phyloP scores from a whole-genome alignment of 2,329 filamentous ascomycete genomes.

The Beauveria australis region DNA sequence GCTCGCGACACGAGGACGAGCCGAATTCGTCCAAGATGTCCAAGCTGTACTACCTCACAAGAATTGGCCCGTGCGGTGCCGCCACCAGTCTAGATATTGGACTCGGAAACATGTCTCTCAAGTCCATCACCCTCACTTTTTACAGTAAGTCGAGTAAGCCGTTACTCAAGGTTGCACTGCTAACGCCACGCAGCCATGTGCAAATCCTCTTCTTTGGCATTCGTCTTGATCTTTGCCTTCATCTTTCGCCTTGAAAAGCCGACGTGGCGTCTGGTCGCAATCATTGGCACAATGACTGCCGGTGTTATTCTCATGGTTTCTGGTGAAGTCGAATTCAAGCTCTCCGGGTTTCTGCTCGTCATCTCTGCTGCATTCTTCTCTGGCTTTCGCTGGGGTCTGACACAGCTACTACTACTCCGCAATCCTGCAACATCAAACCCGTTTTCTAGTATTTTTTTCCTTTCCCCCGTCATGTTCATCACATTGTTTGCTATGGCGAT shows the following conservation, averaged over 20 bases:
- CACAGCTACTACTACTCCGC: slow-evolving; percentile 86
- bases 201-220: slow-evolving; percentile 92
- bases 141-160: slow-evolving; percentile 56
- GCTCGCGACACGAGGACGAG: slow-evolving; percentile 45
- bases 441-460: slow-evolving; percentile 93
- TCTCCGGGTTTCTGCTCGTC: slow-evolving; percentile 81
- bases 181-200: slow-evolving; percentile 65
- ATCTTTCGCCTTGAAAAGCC: slow-evolving; percentile 83
- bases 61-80: slow-evolving; percentile 83
- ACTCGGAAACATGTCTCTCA: slow-evolving; percentile 87
- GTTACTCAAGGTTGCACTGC: slow-evolving; percentile 12
- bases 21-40: slow-evolving; percentile 64
- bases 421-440: slow-evolving; percentile 95
- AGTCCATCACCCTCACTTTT: slow-evolving; percentile 94
- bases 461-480: slow-evolving; percentile 94
- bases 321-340: slow-evolving; percentile 83
- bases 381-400: slow-evolving; percentile 96
- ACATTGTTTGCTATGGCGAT: slow-evolving; percentile 73
- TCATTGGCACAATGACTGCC: slow-evolving; percentile 85
- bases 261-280: slow-evolving; percentile 74
- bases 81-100: slow-evolving; percentile 95
- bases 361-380: slow-evolving; percentile 93
- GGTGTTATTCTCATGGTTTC: slow-evolving; percentile 98
- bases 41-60: slow-evolving; percentile 81
- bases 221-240: slow-evolving; percentile 92